Conservation (phyloP, 176 grass and related monocot species). For the Ampelocalamus luodianensis region DNA sequence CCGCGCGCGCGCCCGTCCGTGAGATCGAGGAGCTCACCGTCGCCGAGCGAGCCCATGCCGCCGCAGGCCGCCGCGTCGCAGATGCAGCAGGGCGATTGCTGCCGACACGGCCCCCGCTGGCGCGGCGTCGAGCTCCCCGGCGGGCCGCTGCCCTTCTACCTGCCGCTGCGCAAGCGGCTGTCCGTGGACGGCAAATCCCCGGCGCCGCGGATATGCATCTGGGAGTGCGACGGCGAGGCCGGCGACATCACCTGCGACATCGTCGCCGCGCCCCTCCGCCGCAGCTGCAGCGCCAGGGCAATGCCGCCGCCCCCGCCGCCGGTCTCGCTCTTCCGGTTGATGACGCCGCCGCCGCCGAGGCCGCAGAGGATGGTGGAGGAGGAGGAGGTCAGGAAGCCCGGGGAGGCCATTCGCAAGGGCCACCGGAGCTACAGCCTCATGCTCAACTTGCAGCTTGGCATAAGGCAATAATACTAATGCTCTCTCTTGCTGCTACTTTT, state of each 20-base stretch:
- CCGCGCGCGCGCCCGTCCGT: constrained; percentile 17
- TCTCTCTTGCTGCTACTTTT: background rate
- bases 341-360: constrained; percentile 46
- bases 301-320: constrained; percentile 26
- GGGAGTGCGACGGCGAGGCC: constrained; percentile 84
- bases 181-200: constrained; percentile 55
- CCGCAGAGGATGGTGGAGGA: constrained; percentile 1
- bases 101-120: constrained; percentile 36
- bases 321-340: constrained; percentile 40
- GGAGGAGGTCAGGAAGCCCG: constrained; percentile 45
- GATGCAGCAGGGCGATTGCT: constrained; percentile 43
- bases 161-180: constrained; percentile 56
- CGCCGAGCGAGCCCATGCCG: constrained; percentile 35
- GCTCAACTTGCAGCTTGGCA: constrained; percentile 82
- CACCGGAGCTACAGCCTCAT: constrained; percentile 78
- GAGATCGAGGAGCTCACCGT: constrained; percentile 3
- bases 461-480: constrained; percentile 57
- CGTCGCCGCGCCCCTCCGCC: constrained; percentile 54
- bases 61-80: constrained; percentile 11
- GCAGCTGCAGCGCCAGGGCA: constrained; percentile 53
- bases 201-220: constrained; percentile 78
- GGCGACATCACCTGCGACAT: constrained; percentile 86
- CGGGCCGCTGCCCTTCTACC: constrained; percentile 45
- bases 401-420: constrained; percentile 66
- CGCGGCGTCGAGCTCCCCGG: background rate